Conservation (phyloP, 202 grass and related monocot species). For the Cymbopogon flexuosus region DNA sequence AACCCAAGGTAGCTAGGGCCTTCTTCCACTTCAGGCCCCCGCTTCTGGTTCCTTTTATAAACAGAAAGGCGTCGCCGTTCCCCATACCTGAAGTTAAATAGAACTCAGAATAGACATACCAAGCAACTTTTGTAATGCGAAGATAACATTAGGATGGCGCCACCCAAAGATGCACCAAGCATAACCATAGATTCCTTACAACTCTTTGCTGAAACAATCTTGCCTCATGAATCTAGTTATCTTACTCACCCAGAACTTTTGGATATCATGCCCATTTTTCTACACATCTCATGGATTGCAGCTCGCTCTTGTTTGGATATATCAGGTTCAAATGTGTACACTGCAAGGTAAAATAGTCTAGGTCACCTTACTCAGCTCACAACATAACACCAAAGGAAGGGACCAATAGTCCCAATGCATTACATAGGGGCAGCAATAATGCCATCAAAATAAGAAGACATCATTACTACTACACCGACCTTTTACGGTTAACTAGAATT, state of each 20-base stretch:
- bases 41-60: constrained; percentile 54
- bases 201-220: neutral
- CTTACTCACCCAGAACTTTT: constrained; percentile 84
- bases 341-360: constrained; percentile 44
- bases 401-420: neutral
- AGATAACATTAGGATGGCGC: neutral
- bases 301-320: constrained; percentile 63
- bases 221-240: constrained; percentile 8
- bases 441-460: neutral
- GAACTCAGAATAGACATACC: constrained; percentile 11
- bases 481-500: neutral
- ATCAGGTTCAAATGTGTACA: constrained; percentile 61
- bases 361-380: constrained; percentile 15
- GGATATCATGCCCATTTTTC: constrained; percentile 79
- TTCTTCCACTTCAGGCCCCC: constrained; percentile 33
- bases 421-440: neutral
- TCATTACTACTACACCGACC: neutral
- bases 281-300: constrained; percentile 63
- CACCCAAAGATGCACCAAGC: constrained; percentile 15
- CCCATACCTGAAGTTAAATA: constrained; percentile 41
- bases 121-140: constrained; percentile 9
- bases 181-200: neutral
- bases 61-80: constrained; percentile 52
- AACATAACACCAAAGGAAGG: constrained; percentile 8
- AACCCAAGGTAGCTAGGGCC: constrained; percentile 45